Evolutionary conservation across 768 basidiomycete genomes (phyloP), one percentile per base, ranked within the genome.

Genomic region (Pleurotus djamor): DNA sequence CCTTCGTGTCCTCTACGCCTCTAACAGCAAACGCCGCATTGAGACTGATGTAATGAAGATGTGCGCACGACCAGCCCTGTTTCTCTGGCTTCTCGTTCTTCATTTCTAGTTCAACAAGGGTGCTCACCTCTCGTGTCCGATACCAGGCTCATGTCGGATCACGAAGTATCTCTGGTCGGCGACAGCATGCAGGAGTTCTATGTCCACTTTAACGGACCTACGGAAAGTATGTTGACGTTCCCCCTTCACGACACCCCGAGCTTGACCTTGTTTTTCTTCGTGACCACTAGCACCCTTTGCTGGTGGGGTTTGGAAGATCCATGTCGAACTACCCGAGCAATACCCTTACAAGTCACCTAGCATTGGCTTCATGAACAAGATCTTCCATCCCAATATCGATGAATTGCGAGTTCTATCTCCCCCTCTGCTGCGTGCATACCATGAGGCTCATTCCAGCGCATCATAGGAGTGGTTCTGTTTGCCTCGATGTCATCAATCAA

Each of bases 341-440:
- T 99, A 98, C 70, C 97, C 97, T 2, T 99, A 90, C 86, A 98
- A 98, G 75, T 96, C 94, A 33, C 97, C 97, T 4, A 95, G 93
- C 70, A 99, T 99, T 65, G 97, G 97, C 1, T 99, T 99, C 76
- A 96, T 97, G 94, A 99, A 99, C 84, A 98, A 98, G 89, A 98
- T 99, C 72, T 98, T 97, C 71, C 97, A 98, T 67, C 97, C 97
- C 16, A 99, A 99, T 70, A 99, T 99, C 68, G 97, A 99, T 75
- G 97, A 99, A 74, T 78, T 97, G 91, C 98, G 72, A 69, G 94
- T 79, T n/a, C 48, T 28, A 45, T 60, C 58, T 34, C 43, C 37
- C 44, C 14, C n/a, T 12, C 41, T 38, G 45, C 44, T 49, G 21
- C 45, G 34, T 48, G 57, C n/a, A 32, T 34, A 5, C 35, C 45